These are phyloP conservation scores for Allomyces javanicus DNA, from an alignment of 192 early-diverging fungal genomes.

Conservation along the genomic window DNA sequence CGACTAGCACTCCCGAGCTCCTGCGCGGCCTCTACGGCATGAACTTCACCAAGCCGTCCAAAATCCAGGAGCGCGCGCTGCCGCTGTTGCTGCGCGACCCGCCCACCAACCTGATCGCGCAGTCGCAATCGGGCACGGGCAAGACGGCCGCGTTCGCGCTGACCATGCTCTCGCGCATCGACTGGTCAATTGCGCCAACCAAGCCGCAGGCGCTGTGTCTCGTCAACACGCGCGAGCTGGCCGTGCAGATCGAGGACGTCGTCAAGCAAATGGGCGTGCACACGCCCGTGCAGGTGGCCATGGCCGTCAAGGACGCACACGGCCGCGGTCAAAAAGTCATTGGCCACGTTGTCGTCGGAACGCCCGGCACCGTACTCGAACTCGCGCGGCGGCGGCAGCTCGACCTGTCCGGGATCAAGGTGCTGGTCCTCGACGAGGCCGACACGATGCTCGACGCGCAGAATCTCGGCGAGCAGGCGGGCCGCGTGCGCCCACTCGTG, in stretches of 20 bases:
- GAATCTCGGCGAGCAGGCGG: conserved; percentile 60
- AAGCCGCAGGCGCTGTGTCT: conserved; percentile 7
- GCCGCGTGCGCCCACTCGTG: conserved; percentile 15
- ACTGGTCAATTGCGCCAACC: conserved; percentile 31
- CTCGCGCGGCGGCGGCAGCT: conserved; percentile 44
- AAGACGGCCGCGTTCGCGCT: conserved; percentile 93
- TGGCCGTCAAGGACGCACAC: conserved; percentile 55
- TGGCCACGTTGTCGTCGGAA: conserved; percentile 76
- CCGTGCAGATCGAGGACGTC: background rate
- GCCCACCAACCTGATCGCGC: conserved; percentile 89
- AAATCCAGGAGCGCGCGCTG: conserved; percentile 88
- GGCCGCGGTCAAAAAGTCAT: conserved; percentile 34
- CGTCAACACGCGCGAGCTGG: background rate
- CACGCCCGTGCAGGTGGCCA: conserved; percentile 25
- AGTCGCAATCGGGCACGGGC: conserved; percentile 95
- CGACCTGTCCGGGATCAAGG: conserved; percentile 35
- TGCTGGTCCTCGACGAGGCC: conserved; percentile 95
- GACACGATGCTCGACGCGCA: conserved; percentile 89
- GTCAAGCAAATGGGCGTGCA: background rate
- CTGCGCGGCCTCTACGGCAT: conserved; percentile 84
- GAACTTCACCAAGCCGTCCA: conserved; percentile 81
- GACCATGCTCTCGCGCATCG: conserved; percentile 74
- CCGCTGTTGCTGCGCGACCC: conserved; percentile 72
- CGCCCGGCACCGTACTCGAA: conserved; percentile 76
- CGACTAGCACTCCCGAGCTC: conserved; percentile 24